Evolutionary conservation across 768 basidiomycete species (phyloP).

Genomic region (Austroboletus eburneus): DNA sequence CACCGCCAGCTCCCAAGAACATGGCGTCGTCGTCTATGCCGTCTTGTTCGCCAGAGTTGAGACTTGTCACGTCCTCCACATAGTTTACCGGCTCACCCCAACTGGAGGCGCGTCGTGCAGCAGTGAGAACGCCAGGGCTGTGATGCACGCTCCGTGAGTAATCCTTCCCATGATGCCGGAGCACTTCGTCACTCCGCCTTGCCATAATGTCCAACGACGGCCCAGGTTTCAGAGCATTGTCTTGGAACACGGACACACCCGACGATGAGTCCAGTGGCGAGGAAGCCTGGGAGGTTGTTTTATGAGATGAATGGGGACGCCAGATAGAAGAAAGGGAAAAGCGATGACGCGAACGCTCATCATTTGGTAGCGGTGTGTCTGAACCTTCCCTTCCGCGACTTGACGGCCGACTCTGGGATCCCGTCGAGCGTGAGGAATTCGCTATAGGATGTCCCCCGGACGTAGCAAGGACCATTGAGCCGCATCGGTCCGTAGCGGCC

Average conservation of each 20-base stretch:
- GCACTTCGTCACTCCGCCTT: constrained; percentile 45
- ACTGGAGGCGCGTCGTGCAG: constrained; percentile 58
- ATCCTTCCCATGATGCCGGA: constrained; percentile 29
- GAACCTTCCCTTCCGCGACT: constrained; percentile 21
- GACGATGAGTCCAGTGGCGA: constrained; percentile 32
- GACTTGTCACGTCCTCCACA: constrained; percentile 39
- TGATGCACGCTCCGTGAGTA: constrained; percentile 24
- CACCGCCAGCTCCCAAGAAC: constrained; percentile 49
- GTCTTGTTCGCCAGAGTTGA: constrained; percentile 44
- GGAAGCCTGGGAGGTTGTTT: constrained; percentile 25
- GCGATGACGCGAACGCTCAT: constrained; percentile 23
- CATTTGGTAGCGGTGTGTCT: constrained; percentile 19
- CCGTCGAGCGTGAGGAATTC: constrained; percentile 18
- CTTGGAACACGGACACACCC: constrained; percentile 27
- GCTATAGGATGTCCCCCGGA: constrained; percentile 14
- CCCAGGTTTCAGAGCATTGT: constrained; percentile 14
- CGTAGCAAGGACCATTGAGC: constrained; percentile 30
- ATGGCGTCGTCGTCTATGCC: constrained; percentile 49
- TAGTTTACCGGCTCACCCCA: constrained; percentile 52
- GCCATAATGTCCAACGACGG: constrained; percentile 20
- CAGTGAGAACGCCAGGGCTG: constrained; percentile 31
- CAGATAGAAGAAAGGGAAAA: constrained; percentile 32
- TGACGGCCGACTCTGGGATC: constrained; percentile 25
- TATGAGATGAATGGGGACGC: constrained; percentile 19
- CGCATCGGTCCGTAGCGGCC: constrained; percentile 17